Conservation (phyloP, 2,329 filamentous ascomycete genomes). For the Exserohilum rostratum region DNA sequence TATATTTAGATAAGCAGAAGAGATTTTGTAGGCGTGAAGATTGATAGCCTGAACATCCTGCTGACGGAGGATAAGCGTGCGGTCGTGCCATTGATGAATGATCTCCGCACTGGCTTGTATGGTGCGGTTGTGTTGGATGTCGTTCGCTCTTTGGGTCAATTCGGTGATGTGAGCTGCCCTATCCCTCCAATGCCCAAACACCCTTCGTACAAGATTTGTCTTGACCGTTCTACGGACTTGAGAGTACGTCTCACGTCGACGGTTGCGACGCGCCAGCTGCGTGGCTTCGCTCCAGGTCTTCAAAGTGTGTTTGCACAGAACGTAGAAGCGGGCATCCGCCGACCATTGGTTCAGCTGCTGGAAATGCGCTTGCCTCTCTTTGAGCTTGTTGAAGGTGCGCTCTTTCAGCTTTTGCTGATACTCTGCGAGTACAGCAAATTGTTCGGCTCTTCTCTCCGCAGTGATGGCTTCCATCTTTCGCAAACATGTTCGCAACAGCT, state of each 20-base stretch:
- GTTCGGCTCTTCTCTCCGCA: constrained; percentile 31
- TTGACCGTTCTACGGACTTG: constrained; percentile 61
- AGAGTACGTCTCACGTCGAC: constrained; percentile 62
- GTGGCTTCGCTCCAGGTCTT: constrained; percentile 60
- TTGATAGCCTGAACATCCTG: constrained; percentile 32
- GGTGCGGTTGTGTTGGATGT: constrained; percentile 29
- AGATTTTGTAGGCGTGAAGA: constrained; percentile 35
- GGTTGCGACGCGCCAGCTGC: constrained; percentile 57
- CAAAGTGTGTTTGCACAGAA: constrained; percentile 56
- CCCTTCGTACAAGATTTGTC: constrained; percentile 56
- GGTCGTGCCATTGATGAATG: constrained; percentile 53
- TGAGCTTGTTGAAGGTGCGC: constrained; percentile 44
- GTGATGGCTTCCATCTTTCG: constrained; percentile 36
- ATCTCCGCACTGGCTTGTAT: constrained; percentile 37
- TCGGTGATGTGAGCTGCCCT: constrained; percentile 24
- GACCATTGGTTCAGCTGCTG: constrained; percentile 60
- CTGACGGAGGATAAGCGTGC: constrained; percentile 35
- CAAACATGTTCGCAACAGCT: constrained; percentile 35
- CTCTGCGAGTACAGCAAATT: constrained; percentile 50
- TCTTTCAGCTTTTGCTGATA: constrained; percentile 51
- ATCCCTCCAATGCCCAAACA: constrained; percentile 48
- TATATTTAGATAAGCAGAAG: constrained; percentile 34
- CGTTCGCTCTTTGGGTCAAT: constrained; percentile 42
- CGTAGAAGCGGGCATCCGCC: constrained; percentile 62
- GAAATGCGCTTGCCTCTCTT: constrained; percentile 50